These are phyloP conservation scores for Myriosclerotinia duriaeana DNA, from an alignment of 2,329 filamentous ascomycete species.

Conservation along the genomic window DNA sequence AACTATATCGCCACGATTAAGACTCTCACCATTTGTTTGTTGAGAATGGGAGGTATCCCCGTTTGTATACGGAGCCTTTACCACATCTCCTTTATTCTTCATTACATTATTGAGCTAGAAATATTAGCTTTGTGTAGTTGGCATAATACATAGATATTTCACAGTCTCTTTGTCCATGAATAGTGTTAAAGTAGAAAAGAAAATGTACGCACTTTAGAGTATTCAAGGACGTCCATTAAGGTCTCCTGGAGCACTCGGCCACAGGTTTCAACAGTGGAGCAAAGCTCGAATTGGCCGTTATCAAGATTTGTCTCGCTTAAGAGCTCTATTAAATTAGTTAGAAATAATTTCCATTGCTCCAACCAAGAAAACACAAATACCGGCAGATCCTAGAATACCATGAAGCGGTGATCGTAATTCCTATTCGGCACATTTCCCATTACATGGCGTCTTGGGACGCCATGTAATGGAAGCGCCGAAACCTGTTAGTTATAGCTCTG, in stretches of 20 bases:
- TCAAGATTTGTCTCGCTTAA: slow-evolving; percentile 15
- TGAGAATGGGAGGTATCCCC: background rate
- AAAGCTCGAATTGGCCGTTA: slow-evolving; percentile 22
- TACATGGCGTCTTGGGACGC: background rate
- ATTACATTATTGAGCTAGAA: slow-evolving; percentile 13
- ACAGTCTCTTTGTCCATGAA: no score
- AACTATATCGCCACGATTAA: background rate
- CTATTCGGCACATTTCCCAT: background rate
- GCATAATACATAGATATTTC: background rate
- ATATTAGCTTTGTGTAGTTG: background rate
- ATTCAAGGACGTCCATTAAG: slow-evolving; percentile 41
- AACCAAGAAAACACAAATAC: slow-evolving; percentile 32
- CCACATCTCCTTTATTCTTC: slow-evolving; percentile 1
- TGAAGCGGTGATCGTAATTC: slow-evolving; percentile 60
- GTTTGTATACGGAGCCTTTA: background rate
- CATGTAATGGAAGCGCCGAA: background rate
- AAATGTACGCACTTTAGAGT: slow-evolving; percentile 47
- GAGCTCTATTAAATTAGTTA: slow-evolving; percentile 17
- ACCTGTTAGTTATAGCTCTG: background rate
- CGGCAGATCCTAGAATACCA: slow-evolving; percentile 53
- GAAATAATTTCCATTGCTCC: background rate
- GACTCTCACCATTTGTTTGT: background rate
- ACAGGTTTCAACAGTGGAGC: slow-evolving; percentile 24
- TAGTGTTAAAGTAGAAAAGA: background rate
- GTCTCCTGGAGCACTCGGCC: slow-evolving; percentile 35